Conservation (phyloP, 495 filamentous ascomycete species). For the Cercophora samala region DNA sequence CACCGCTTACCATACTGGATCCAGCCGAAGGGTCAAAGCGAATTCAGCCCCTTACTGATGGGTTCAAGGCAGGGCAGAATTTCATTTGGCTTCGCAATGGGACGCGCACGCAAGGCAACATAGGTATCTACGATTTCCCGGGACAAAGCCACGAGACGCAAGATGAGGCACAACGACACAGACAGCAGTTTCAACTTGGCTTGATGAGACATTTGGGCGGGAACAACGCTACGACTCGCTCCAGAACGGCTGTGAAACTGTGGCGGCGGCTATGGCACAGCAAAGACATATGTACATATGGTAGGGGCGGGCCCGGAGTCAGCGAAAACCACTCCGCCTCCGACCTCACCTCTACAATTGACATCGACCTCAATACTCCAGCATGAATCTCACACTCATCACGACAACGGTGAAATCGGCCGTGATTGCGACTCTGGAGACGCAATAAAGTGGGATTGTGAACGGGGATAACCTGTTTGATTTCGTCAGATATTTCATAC, state of each 20-base stretch:
- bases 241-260: not conserved
- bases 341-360: not conserved
- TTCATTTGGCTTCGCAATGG: not conserved
- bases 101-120: not conserved
- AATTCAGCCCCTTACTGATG: not conserved
- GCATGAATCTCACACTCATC: not conserved
- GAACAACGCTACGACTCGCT: not conserved
- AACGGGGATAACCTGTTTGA: not conserved
- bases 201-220: not conserved
- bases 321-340: not conserved
- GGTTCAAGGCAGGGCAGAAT: not conserved
- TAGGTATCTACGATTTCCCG: not conserved
- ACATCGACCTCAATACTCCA: not conserved
- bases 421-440: not conserved
- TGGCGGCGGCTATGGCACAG: not conserved
- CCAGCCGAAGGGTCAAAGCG: not conserved
- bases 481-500: not conserved
- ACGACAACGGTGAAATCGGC: not conserved
- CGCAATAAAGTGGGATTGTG: not conserved
- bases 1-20: not conserved
- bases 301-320: not conserved
- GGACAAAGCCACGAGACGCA: not conserved
- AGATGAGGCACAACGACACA: not conserved
- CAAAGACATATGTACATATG: not conserved
- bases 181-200: not conserved